Evolutionary conservation across 176 grass and related monocot species (phyloP).

Genomic region (Cenchrus purpureus): DNA sequence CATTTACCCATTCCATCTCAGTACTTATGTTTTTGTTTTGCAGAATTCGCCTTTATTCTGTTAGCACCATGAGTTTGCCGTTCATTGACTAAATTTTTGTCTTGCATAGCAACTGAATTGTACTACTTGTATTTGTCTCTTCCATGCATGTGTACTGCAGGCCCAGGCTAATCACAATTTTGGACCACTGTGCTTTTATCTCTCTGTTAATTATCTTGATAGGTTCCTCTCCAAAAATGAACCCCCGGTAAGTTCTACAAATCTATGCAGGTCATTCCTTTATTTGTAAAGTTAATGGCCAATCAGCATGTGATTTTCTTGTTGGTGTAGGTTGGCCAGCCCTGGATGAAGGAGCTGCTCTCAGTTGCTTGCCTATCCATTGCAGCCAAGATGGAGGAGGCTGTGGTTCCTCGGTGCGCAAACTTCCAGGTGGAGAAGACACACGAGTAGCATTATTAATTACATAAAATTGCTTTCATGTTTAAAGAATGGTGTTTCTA

Average conservation of each 20-base stretch:
- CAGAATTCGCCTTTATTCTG: not conserved
- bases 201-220: conserved; percentile 88
- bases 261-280: not conserved
- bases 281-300: not conserved
- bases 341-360: conserved; percentile 70
- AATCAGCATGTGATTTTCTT: conserved; percentile 3
- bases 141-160: conserved; percentile 49
- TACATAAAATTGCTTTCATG: not conserved
- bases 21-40: not conserved
- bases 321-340: conserved; percentile 48
- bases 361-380: conserved; percentile 79
- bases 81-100: conserved; percentile 8
- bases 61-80: conserved; percentile 9
- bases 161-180: conserved; percentile 68
- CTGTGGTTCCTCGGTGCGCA: conserved; percentile 39
- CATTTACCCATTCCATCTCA: conserved; percentile 1
- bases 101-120: conserved; percentile 33
- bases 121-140: conserved; percentile 18
- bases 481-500: not conserved
- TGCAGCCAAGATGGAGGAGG: conserved; percentile 94
- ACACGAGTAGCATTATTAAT: not conserved
- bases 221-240: conserved; percentile 69
- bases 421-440: conserved; percentile 65
- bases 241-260: conserved; percentile 59
- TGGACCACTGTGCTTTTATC: conserved; percentile 69